Evolutionary conservation across 1,284 basidiomycete genomes (phyloP), one percentile per base, ranked within the genome.

Genomic region (Pyrrhoderma noxium): DNA sequence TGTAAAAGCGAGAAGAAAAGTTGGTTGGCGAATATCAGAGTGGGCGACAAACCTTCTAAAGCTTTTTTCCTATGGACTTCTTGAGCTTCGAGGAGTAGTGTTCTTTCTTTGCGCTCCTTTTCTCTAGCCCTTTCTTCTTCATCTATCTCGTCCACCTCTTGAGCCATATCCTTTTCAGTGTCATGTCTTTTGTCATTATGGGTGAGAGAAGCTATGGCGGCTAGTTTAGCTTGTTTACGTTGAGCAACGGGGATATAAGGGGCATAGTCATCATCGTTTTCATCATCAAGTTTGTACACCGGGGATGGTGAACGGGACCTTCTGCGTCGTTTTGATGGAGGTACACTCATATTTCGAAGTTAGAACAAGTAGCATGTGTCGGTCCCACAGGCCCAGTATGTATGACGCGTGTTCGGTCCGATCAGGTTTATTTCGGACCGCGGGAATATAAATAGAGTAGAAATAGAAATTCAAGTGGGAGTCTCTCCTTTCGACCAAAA

Each of bases 241-340:
- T 96, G 85, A 37, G 90, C 82, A 38, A 97, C 82, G 4, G 95
- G 86, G 22, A 99, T 70, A 65, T 98, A 98, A 1, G 86, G 89
- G 54, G 85, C 81, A 63, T 92, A 93, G 37, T 69, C 63, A 8
- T 72, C 67, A 51, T 80, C 77, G 53, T 82, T 77, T 31, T 81
- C 77, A 37, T 80, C 75, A 57, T 85, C 80, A 38, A 85, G 69
- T 40, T 73, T 77, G 65, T 81, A 82, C 38, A 64, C 62, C 1
- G 84, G 82, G n/a, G 83, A 81, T 0, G 77, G 75, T 38, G 81
- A 77, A 52, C 51, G 41, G 13, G 76, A 70, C 9, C 70, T 56
- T 56, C 72, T 73, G 54, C 70, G 73, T 55, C 73, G 75, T 60
- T 74, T 80, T 44, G 69, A 57, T 51, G 68, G 57, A 48, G 64